phyloP scores from a whole-genome alignment of 192 early-diverging fungal genomes.

The Linnemannia zychae region DNA sequence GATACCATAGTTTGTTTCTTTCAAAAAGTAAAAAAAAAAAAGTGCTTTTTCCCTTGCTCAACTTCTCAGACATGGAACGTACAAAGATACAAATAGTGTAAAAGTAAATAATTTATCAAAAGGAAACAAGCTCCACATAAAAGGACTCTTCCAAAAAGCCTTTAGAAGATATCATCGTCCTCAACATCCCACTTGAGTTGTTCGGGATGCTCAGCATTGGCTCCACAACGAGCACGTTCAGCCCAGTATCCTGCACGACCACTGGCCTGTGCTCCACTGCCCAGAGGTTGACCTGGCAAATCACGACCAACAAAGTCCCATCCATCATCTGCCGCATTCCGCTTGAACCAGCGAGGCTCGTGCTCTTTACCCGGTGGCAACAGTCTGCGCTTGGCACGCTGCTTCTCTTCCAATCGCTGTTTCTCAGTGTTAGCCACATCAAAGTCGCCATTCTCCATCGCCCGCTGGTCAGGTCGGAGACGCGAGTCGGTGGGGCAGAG shows the following conservation, averaged over 20 bases:
- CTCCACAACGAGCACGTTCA: constrained; percentile 66
- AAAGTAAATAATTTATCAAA: background rate
- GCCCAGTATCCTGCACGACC: constrained; percentile 83
- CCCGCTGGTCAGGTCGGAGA: constrained; percentile 86
- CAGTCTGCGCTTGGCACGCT: constrained; percentile 71
- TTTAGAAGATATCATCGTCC: constrained; percentile 64
- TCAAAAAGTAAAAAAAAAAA: background rate
- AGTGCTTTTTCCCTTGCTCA: background rate
- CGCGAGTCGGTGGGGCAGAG: constrained; percentile 88
- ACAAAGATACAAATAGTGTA: too few relatives aligned
- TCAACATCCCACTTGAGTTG: constrained; percentile 61
- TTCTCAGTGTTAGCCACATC: constrained; percentile 83
- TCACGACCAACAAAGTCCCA: constrained; percentile 57
- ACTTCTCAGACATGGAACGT: too few relatives aligned
- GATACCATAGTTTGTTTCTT: background rate
- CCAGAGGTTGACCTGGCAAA: constrained; percentile 68
- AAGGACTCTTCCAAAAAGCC: background rate
- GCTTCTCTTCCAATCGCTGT: constrained; percentile 80
- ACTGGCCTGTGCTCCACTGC: constrained; percentile 75
- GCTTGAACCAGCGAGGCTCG: constrained; percentile 84
- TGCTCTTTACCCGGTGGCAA: constrained; percentile 69
- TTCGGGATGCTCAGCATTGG: constrained; percentile 35
- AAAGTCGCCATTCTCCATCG: constrained; percentile 88
- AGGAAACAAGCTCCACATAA: background rate
- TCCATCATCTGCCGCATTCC: constrained; percentile 58